These are phyloP conservation scores for Gillenia trifoliata DNA, from an alignment of 306 rosid genomes.

Conservation along the genomic window DNA sequence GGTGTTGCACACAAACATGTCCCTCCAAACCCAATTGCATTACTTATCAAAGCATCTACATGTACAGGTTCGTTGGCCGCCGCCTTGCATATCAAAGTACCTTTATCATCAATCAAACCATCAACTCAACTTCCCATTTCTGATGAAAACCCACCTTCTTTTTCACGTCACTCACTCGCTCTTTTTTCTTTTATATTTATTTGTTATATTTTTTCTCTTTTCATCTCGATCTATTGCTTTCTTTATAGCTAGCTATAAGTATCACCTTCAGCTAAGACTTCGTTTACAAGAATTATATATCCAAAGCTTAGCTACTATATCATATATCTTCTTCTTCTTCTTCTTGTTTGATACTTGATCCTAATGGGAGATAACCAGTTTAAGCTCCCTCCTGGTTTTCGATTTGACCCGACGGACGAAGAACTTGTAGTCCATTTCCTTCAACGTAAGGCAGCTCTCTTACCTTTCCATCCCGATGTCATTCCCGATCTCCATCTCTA, in stretches of 20 bases:
- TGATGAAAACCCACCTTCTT: conserved; percentile 33
- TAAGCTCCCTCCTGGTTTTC: conserved; percentile 88
- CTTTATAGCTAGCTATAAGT: conserved; percentile 33
- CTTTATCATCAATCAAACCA: conserved; percentile 10
- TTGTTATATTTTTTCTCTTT: background rate
- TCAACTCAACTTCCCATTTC: conserved; percentile 2
- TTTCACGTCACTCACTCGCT: conserved; percentile 44
- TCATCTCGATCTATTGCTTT: background rate
- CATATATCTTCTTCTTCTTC: background rate
- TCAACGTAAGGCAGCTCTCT: conserved; percentile 74
- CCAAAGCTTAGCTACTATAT: background rate
- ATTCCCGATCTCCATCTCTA: conserved; percentile 91
- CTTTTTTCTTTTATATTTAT: background rate
- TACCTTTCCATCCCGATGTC: conserved; percentile 93
- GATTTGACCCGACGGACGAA: conserved; percentile 85
- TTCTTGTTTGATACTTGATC: background rate
- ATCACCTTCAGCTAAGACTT: conserved; percentile 21
- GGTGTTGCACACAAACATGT: background rate
- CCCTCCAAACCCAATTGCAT: background rate
- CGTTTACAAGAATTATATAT: conserved; percentile 11
- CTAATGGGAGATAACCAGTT: conserved; percentile 53
- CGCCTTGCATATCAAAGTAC: conserved; percentile 12
- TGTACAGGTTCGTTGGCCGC: conserved; percentile 3
- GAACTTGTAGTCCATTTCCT: conserved; percentile 92
- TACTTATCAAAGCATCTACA: too few relatives aligned